Evolutionary conservation across 768 basidiomycete genomes (phyloP), one percentile per base, ranked within the genome.

Genomic region (Pleurotus giganteus): DNA sequence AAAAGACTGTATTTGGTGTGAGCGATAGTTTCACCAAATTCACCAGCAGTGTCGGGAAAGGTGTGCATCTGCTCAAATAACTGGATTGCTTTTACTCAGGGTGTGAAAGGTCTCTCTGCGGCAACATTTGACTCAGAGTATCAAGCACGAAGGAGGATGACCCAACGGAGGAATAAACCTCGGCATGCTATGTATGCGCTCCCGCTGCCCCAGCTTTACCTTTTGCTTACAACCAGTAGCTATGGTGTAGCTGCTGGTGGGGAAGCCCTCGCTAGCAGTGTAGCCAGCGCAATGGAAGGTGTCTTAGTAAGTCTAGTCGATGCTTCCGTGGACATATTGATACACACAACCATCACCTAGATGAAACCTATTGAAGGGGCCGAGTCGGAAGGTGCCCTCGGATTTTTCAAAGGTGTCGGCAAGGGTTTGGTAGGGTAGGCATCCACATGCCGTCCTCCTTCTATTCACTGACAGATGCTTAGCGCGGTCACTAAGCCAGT

Each of bases 11-110:
- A 5, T 99, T 98, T 63, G 97, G 97, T 32, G 68, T 99, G 39
- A 90, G 91, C 29, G 96, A 99, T 65, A 96, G 93, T 66, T 77
- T 99, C 66, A 95, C 95, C n/a, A 98, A 98, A 70, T 88, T 99
- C 65, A 98, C 97, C 1, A 92, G 94, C 59, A 97, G 94, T 67
- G 85, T 99, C 58, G 93, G 96, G 39, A 99, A 99, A 80, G 94
- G 94, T 90, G 41, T 5, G 61, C 9, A 4, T 43, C 21, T 23
- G 21, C 12, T 31, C 19, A 4, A 21, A 24, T 12, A 49, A 21
- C 3, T 21, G 11, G 26, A 21, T 15, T 12, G 21, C 13, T 34
- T 11, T 29, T 47, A 19, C 8, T 24, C 41, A 7, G 37, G 3
- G 55, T 39, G 37, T 52, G 34, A 5, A 56, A 95, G 94, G 96